Percentiles rank a stretch among this genome's conserved stretches.
Evolutionary conservation across 257 asterid species (phyloP).

Genomic region (Phtheirospermum japonicum): DNA sequence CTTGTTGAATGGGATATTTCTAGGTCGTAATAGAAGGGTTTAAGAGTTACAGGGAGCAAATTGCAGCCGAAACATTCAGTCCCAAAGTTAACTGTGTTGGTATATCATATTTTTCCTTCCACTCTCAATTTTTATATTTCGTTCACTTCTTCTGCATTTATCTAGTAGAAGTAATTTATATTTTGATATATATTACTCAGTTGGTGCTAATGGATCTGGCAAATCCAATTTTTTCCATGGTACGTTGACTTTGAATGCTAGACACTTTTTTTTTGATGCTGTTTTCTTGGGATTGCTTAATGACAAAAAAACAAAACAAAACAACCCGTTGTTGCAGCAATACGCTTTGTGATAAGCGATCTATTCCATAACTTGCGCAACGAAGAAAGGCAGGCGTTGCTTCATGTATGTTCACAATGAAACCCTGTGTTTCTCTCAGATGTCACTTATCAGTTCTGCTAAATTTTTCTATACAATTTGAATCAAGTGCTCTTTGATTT

Average conservation of each 20-base stretch:
- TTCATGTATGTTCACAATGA: slow-evolving; percentile 69
- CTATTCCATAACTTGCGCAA: slow-evolving; percentile 90
- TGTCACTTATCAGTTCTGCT: slow-evolving; percentile 2
- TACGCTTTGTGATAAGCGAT: slow-evolving; percentile 92
- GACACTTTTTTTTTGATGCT: slow-evolving; percentile 1
- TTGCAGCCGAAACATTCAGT: slow-evolving; percentile 85
- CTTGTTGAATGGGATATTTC: slow-evolving; percentile 23
- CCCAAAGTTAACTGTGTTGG: slow-evolving; percentile 98
- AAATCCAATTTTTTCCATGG: slow-evolving; percentile 98
- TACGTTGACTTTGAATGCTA: slow-evolving; percentile 28
- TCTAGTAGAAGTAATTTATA: slow-evolving; percentile 8
- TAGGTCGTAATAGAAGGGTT: slow-evolving; percentile 96
- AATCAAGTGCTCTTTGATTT: slow-evolving; percentile 21
- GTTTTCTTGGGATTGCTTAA: slow-evolving; percentile 12
- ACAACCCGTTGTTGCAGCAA: slow-evolving; percentile 61
- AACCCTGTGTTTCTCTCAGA: slow-evolving; percentile 12
- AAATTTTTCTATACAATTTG: slow-evolving; percentile 10
- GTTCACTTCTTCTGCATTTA: slow-evolving; percentile 1
- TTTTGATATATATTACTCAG: slow-evolving; percentile 44
- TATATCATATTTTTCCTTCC: slow-evolving; percentile 24
- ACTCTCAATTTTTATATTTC: neutral
- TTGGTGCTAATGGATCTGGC: slow-evolving; percentile 99
- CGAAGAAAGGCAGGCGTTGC: slow-evolving; percentile 89
- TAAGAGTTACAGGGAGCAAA: slow-evolving; percentile 92
- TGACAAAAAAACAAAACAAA: neutral